These are phyloP conservation scores for Sphagnum contortum DNA, from an alignment of 225 moss, liverwort and hornwort genomes.

Conservation along the genomic window DNA sequence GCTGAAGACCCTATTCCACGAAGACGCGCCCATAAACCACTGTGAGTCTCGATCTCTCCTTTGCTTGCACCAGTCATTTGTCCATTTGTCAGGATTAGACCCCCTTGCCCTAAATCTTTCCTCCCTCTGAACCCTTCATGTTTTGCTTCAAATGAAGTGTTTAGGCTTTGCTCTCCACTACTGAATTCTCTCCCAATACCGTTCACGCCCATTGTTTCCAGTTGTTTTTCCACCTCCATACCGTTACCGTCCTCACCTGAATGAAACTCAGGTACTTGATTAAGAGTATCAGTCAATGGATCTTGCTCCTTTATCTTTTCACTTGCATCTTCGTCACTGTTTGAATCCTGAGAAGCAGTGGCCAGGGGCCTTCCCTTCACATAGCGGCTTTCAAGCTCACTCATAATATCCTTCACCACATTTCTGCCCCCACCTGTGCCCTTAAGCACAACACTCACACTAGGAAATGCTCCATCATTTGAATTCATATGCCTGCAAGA, in stretches of 20 bases:
- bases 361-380: not conserved
- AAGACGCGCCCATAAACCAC: not conserved
- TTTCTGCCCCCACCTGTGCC: slow-evolving; percentile 48
- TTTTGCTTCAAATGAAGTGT: no score
- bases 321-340: slow-evolving; percentile 2
- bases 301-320: not conserved
- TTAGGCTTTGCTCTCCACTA: no score
- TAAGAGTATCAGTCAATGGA: no score
- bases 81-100: no score
- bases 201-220: no score
- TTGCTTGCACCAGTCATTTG: no score
- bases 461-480: slow-evolving; percentile 50
- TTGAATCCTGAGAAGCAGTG: slow-evolving; percentile 2
- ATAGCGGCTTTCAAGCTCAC: slow-evolving; percentile 26
- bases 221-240: no score
- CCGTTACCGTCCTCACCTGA: no score
- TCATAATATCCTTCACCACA: slow-evolving; percentile 41
- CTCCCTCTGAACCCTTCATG: no score
- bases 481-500: slow-evolving; percentile 38
- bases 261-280: no score
- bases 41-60: slow-evolving; percentile 2
- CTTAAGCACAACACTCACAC: slow-evolving; percentile 33
- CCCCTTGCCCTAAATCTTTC: no score
- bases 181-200: no score
- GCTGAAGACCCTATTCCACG: slow-evolving; percentile 4